Conservation (phyloP, 139 green algal species). For the Astrephomene gubernaculifera region DNA sequence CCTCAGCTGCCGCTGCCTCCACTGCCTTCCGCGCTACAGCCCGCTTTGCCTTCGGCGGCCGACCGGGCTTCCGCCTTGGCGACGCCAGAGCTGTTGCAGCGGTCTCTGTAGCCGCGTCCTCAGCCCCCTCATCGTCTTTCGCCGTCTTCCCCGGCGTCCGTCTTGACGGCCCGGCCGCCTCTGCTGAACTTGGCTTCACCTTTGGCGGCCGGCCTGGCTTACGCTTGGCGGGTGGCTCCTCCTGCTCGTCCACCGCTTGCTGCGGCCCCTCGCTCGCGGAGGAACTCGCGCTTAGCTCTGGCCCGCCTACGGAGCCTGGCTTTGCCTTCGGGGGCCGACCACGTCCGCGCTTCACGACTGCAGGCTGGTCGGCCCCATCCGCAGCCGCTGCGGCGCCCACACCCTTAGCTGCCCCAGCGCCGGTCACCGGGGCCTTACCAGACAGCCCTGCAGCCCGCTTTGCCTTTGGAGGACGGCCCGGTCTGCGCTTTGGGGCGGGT, state of each 20-base stretch:
- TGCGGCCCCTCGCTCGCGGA: too few species aligned
- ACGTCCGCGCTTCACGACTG: background rate
- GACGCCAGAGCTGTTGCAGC: background rate
- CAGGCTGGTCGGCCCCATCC: background rate
- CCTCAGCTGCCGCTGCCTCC: too few species aligned
- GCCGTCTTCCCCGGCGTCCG: background rate
- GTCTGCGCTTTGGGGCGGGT: background rate
- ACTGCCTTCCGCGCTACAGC: too few species aligned
- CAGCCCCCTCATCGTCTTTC: background rate
- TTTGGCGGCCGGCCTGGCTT: background rate
- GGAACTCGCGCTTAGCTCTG: too few species aligned
- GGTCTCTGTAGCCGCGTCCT: background rate
- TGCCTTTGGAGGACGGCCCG: background rate
- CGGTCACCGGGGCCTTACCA: too few species aligned
- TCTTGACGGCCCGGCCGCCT: background rate
- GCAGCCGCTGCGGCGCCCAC: background rate
- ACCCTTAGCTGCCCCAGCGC: background rate
- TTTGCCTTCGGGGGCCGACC: too few species aligned
- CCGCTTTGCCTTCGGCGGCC: too few species aligned
- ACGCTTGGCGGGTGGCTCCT: background rate
- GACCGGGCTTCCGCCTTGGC: background rate
- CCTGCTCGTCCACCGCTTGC: background rate
- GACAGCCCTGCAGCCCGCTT: background rate
- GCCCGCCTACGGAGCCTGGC: too few species aligned
- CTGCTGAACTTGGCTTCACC: too few species aligned